Base-by-base conservation (phyloP, 164 flowering plant species). In the Magnolia sinica region DNA sequence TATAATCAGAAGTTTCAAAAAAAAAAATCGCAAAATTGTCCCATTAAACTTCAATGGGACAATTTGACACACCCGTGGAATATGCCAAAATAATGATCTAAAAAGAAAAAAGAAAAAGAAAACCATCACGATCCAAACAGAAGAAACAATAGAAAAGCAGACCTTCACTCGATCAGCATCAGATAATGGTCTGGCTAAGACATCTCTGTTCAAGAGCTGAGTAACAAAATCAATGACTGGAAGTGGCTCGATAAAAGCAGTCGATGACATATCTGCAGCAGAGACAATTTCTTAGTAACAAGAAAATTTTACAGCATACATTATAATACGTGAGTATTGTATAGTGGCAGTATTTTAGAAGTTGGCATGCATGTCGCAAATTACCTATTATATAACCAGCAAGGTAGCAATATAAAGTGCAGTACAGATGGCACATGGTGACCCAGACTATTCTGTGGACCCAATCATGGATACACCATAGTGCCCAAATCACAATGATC, bases 111-210 rank as follows among this genome's bases (percentile, higher is more conserved):
- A 9, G 14, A 52, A 24, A 24, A 24, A 24, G 29, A 27, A 16
- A 55, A 55, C 61, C 61, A 9, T 11, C 61, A 55, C 13, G 61
- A 64, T 9, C 68, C 4, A 64, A 64, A 64, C n/a, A 64, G 8
- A 20, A 64, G 18, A 31, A 3, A 20, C 7, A 65, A 19, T 49
- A n/a, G 58, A 3, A 74, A 65, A 9, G 9, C 81, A 71, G 23
- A 91, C 99, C 97, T 92, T 96, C 0, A 94, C 89, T 50, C 96
- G 94, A 76, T 96, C 98, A 83, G 95, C 82, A 88, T 94, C 98
- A 74, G 95, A 88, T 59, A 96, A 77, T 11, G 95, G 91, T 66
- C 98, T 86, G 7, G 93, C 67, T n/a, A 89, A 74, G 2, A 92
- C 91, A 82, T 94, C 97, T 61, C 91, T 79, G 66, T 86, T 91